Evolutionary conservation across 129 eudicot genomes (phyloP).

Genomic region (Chrysanthemum makinoi): DNA sequence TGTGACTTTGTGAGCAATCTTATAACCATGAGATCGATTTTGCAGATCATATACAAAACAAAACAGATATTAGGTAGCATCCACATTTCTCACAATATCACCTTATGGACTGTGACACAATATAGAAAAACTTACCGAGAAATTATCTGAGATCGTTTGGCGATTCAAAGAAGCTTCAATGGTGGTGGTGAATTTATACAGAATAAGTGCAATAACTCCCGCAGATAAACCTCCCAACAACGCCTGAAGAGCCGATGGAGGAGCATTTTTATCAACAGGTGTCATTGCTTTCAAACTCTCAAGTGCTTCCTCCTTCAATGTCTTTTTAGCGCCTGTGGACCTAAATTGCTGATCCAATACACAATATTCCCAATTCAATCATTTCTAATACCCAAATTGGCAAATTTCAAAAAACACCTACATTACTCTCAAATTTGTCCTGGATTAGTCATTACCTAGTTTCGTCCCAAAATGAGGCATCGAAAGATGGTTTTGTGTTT

Average conservation of each 20-base stretch:
- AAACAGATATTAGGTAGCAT: no score
- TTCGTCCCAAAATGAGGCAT: no score
- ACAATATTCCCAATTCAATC: constrained; percentile 16
- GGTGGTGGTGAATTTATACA: constrained; percentile 79
- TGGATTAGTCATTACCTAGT: neutral
- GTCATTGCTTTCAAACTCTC: constrained; percentile 85
- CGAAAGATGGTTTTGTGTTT: no score
- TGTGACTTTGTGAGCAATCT: no score
- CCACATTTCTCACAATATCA: no score
- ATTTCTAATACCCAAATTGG: neutral
- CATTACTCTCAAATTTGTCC: neutral
- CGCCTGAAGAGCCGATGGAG: constrained; percentile 80
- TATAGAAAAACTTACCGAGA: constrained; percentile 57
- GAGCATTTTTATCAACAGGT: constrained; percentile 42
- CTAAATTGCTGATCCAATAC: constrained; percentile 62
- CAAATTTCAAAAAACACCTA: neutral
- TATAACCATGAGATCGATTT: no score
- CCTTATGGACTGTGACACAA: no score
- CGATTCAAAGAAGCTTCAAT: constrained; percentile 84
- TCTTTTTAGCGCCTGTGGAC: constrained; percentile 71
- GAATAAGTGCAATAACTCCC: constrained; percentile 77
- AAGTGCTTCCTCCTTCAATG: constrained; percentile 85
- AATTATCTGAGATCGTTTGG: constrained; percentile 73
- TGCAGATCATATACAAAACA: no score
- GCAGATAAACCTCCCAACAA: constrained; percentile 87